A percentile compares a stretch with the other conserved stretches of the same genome.
Conservation (phyloP, 2,329 filamentous ascomycete genomes). For the Colletotrichum sp. region DNA sequence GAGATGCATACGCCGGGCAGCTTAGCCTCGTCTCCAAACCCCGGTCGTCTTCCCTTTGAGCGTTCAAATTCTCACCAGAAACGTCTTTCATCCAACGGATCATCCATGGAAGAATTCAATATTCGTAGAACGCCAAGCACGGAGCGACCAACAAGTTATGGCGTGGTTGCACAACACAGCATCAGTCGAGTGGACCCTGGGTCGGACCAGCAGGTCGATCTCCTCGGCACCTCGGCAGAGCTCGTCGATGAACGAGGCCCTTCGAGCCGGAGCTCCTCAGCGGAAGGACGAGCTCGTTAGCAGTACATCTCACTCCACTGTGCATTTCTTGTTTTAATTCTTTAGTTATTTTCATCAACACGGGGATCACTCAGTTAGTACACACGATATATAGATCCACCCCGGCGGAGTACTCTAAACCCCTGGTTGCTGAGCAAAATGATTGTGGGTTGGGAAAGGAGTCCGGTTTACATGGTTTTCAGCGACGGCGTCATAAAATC, state of each 20-base stretch:
- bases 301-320: not conserved
- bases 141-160: conserved; percentile 59
- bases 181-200: conserved; percentile 60
- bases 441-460: not conserved
- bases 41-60: conserved; percentile 57
- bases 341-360: not conserved
- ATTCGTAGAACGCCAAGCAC: conserved; percentile 38
- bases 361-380: not conserved
- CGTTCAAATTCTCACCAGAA: conserved; percentile 56
- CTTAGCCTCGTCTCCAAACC: not conserved
- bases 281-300: conserved; percentile 2
- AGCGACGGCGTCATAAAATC: conserved; percentile 20
- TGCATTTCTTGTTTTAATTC: not conserved
- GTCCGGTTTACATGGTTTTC: conserved; percentile 7
- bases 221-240: conserved; percentile 61
- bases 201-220: conserved; percentile 44
- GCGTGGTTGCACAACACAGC: conserved; percentile 62
- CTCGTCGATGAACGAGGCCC: conserved; percentile 49
- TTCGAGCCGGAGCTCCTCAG: conserved; percentile 15
- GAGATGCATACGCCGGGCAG: not conserved
- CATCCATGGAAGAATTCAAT: conserved; percentile 55
- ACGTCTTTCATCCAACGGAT: conserved; percentile 51
- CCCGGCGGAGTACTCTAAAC: not conserved
- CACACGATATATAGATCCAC: conserved; percentile 10
- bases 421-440: not conserved